Base-by-base conservation (phyloP, 1,284 basidiomycete genomes). In the Boletus albobrunnescens region DNA sequence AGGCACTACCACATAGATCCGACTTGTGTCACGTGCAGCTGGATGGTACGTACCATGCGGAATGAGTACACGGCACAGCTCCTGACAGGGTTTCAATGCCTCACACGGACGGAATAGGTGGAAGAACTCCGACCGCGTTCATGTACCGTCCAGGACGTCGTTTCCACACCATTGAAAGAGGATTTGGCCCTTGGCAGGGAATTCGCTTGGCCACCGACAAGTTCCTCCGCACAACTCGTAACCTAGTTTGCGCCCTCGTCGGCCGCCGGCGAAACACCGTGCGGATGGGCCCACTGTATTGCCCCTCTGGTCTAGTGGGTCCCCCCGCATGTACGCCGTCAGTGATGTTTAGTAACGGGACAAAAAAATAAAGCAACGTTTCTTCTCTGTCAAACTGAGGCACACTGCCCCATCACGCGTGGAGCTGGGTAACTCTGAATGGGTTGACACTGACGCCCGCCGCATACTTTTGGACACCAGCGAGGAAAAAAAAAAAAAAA, bases 271-370 rank as follows among this genome's bases (percentile, higher is more conserved):
- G 30, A 10, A 8, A 30, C 14, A 14, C 33, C 26, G 27, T 20
- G 14, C 9, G n/a, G 41, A 40, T 37, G 31, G 35, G 27, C 51
- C 38, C 43, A 44, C 40, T 6, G 14, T 22, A 49, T 50, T 37
- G 46, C 52, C 38, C 44, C 37, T 33, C 32, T 33, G 30, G 24
- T 20, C 32, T 9, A 27, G 20, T 48, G 32, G 41, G 30, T 11
- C 30, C 26, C 23, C 12, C 26, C 42, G 37, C 39, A 44, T 20
- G 42, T 23, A 46, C 36, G 47, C 41, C 47, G 41, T 41, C 44
- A 35, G 30, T 56, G 57, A 60, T 48, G 50, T 64, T 45, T n/a
- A n/a, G n/a, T n/a, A 47, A 36, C 52, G 46, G 12, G 24, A 43
- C 26, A 30, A 3, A 30, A 11, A 35, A 38, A 45, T 47, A 33